Evolutionary conservation across 2,329 filamentous ascomycete genomes (phyloP).

Genomic region (Elsinoe arachidis): DNA sequence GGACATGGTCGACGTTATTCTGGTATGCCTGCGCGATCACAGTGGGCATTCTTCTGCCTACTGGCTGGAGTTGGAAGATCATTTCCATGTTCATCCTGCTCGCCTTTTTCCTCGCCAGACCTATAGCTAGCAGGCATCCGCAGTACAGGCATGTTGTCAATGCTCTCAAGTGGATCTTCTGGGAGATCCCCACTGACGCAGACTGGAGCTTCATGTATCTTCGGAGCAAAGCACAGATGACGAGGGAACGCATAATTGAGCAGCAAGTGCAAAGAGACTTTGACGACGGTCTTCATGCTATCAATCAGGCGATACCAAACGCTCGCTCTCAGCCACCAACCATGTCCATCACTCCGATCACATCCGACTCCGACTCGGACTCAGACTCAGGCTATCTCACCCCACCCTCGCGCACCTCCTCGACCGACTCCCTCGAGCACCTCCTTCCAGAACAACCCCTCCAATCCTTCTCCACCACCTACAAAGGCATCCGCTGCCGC

Average conservation of each 20-base stretch:
- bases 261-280: slow-evolving; percentile 8
- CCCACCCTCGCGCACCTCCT: background rate
- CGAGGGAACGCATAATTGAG: slow-evolving; percentile 20
- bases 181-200: slow-evolving; percentile 32
- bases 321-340: background rate
- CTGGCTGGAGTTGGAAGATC: slow-evolving; percentile 30
- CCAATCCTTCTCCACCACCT: background rate
- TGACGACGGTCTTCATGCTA: background rate
- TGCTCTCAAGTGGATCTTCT: slow-evolving; percentile 30
- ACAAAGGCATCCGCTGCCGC: slow-evolving; percentile 2
- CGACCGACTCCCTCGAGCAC: background rate
- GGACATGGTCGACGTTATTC: slow-evolving; percentile 28
- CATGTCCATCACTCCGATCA: background rate
- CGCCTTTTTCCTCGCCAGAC: slow-evolving; percentile 31
- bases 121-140: slow-evolving; percentile 29
- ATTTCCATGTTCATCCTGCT: slow-evolving; percentile 27
- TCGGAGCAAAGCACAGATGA: slow-evolving; percentile 23
- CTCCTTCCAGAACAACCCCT: background rate
- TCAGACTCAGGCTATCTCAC: background rate
- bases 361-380: background rate
- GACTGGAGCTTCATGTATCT: slow-evolving; percentile 28
- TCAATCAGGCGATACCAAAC: background rate
- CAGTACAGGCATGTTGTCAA: slow-evolving; percentile 30
- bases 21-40: slow-evolving; percentile 28
- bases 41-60: slow-evolving; percentile 25